These are phyloP conservation scores for Fusarium sp. DNA, from an alignment of 2,329 filamentous ascomycete genomes.

Conservation along the genomic window DNA sequence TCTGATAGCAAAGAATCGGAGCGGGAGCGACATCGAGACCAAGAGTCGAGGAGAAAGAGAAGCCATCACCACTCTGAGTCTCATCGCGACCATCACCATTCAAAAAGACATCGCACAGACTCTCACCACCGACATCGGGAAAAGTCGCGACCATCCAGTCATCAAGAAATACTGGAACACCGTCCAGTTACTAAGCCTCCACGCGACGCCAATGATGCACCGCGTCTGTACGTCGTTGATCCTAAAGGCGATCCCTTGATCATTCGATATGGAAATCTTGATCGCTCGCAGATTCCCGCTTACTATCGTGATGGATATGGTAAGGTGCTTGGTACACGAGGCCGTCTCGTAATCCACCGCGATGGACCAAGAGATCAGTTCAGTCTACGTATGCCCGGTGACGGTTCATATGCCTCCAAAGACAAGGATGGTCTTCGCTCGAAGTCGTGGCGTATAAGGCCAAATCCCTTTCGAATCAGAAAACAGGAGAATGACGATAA, in stretches of 20 bases:
- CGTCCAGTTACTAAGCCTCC: conserved; percentile 11
- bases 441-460: conserved; percentile 55
- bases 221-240: conserved; percentile 72
- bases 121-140: conserved; percentile 33
- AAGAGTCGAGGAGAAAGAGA: conserved; percentile 40
- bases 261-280: conserved; percentile 77
- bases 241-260: conserved; percentile 82
- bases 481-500: conserved; percentile 42
- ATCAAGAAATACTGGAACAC: conserved; percentile 20
- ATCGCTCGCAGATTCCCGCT: conserved; percentile 77
- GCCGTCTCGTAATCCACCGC: conserved; percentile 74
- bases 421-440: conserved; percentile 65
- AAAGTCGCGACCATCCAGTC: conserved; percentile 7
- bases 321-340: conserved; percentile 75
- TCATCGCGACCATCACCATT: conserved; percentile 33
- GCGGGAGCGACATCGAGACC: conserved; percentile 40
- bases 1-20: conserved; percentile 33
- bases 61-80: conserved; percentile 36
- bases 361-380: conserved; percentile 70
- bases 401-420: conserved; percentile 51
- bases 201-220: conserved; percentile 31
- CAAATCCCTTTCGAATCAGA: conserved; percentile 59
- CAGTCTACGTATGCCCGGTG: conserved; percentile 61
- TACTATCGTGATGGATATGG: conserved; percentile 80
- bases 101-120: conserved; percentile 36